A percentile compares a stretch with the other conserved stretches of the same genome.
Conservation (phyloP, 192 early-diverging fungal genomes). For the Linnemannia schmuckeri region DNA sequence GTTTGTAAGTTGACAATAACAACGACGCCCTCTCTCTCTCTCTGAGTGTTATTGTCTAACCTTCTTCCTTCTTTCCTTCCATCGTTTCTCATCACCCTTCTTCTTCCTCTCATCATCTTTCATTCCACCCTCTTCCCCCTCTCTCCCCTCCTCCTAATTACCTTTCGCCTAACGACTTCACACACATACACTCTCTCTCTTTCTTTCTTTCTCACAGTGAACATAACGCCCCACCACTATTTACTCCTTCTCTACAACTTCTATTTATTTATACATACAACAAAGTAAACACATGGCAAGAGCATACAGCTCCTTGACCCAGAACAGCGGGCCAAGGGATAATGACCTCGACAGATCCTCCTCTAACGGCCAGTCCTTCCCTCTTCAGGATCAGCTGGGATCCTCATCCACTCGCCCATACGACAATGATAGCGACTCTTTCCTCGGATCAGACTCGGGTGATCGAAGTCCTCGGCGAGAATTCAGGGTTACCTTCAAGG, state of each 20-base stretch:
- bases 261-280: background rate
- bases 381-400: background rate
- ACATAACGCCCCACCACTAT: background rate
- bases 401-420: background rate
- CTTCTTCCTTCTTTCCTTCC: background rate
- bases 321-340: background rate
- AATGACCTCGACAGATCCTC: background rate
- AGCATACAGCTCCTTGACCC: slow-evolving; percentile 15
- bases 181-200: background rate
- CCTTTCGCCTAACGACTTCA: background rate
- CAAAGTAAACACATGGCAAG: slow-evolving; percentile 18
- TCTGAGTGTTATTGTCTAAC: background rate
- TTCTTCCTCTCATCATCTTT: background rate
- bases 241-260: too few species aligned
- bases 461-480: background rate
- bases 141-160: background rate
- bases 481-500: background rate
- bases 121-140: too few species aligned
- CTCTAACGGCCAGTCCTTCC: slow-evolving; percentile 1
- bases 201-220: background rate
- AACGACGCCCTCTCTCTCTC: background rate
- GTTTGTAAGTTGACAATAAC: background rate
- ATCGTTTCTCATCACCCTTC: background rate
- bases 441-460: background rate
- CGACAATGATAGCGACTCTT: background rate